These are phyloP conservation scores for Westerdykella sp. DNA, from an alignment of 2,329 filamentous ascomycete species.

Conservation along the genomic window DNA sequence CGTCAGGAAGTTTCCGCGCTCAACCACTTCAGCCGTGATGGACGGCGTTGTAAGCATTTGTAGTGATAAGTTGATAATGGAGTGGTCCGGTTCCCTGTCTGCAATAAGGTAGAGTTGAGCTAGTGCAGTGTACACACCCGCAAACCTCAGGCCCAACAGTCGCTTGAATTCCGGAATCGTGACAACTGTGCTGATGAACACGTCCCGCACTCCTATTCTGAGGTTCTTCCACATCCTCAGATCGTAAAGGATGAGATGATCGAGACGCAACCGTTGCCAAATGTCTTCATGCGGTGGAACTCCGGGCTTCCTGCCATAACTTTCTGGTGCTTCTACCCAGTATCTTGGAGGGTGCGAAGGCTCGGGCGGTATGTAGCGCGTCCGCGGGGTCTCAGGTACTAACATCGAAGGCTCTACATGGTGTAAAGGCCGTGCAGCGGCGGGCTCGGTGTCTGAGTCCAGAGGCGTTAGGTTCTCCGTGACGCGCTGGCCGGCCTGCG, in stretches of 20 bases:
- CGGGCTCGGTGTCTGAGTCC: constrained; percentile 64
- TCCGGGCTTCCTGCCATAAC: constrained; percentile 57
- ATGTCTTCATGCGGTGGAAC: constrained; percentile 76
- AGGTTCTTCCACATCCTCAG: constrained; percentile 95
- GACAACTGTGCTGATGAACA: constrained; percentile 95
- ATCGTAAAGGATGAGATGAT: constrained; percentile 93
- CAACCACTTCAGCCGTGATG: constrained; percentile 91
- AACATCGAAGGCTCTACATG: constrained; percentile 61
- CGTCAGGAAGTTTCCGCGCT: constrained; percentile 90
- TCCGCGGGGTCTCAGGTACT: constrained; percentile 72
- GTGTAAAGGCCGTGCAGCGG: constrained; percentile 51
- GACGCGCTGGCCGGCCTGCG: constrained; percentile 41
- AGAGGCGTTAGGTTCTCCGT: constrained; percentile 61
- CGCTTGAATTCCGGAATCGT: constrained; percentile 95
- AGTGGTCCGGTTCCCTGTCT: constrained; percentile 93
- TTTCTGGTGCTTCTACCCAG: constrained; percentile 76
- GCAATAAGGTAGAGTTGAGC: constrained; percentile 94
- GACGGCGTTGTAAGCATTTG: constrained; percentile 96
- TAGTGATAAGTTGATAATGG: constrained; percentile 93
- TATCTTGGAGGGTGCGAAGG: constrained; percentile 66
- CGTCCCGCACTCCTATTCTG: constrained; percentile 78
- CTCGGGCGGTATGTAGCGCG: constrained; percentile 39
- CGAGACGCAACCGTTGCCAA: constrained; percentile 79
- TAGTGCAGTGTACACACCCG: constrained; percentile 86
- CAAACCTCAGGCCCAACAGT: constrained; percentile 85